Conservation (phyloP, 352 stramenopile species). For the Phytophthora ohioensis region DNA sequence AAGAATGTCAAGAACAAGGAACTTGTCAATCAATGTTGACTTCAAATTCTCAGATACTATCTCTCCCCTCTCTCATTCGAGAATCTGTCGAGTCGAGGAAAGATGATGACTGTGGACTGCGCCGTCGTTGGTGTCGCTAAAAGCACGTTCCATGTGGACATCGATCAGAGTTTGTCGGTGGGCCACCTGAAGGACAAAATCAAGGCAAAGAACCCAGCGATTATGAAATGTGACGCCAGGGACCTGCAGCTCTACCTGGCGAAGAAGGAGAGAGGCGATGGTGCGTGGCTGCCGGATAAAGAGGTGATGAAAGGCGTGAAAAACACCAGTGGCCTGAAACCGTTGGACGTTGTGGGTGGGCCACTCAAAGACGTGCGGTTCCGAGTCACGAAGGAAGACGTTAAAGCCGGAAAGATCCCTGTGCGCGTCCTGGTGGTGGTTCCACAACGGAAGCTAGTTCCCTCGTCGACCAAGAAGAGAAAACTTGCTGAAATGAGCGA, state of each 20-base stretch:
- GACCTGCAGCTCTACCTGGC: neutral
- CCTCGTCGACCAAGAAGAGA: constrained; percentile 28
- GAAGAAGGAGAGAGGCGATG: neutral
- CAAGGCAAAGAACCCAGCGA: neutral
- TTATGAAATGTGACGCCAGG: neutral
- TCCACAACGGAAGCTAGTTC: neutral
- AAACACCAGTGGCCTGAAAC: neutral
- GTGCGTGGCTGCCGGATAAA: neutral
- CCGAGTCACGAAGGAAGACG: neutral
- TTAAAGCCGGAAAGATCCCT: neutral
- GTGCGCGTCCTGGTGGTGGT: constrained; percentile 11
- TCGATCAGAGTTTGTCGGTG: neutral
- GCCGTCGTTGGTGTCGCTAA: too few species aligned
- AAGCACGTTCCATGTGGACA: neutral
- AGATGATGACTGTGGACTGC: too few species aligned
- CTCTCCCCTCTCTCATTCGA: too few species aligned
- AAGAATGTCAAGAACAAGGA: too few species aligned
- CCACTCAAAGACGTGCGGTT: neutral
- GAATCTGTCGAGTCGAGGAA: too few species aligned
- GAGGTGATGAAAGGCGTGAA: neutral
- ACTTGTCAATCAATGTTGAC: too few species aligned
- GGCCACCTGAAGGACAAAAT: neutral
- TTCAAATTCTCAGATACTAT: too few species aligned
- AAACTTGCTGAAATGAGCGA: constrained; percentile 30
- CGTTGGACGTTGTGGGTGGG: neutral